A percentile compares a stretch with the other conserved stretches of the same genome.
phyloP scores from a whole-genome alignment of 108 stramenopile genomes.

The Fistulifera pelliculosa region DNA sequence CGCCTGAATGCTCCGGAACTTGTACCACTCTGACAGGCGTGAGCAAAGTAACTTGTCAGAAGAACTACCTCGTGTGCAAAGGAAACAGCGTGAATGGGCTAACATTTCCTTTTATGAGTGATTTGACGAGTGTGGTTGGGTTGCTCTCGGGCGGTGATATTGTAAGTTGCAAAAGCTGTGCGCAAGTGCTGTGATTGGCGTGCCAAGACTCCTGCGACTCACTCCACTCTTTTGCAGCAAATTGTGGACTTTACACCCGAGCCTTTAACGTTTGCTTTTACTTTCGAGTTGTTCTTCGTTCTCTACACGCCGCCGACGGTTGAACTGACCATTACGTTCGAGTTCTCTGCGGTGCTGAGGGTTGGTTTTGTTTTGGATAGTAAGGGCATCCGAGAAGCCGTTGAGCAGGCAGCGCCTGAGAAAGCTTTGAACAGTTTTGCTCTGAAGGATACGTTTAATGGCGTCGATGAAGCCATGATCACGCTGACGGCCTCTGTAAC shows the following conservation, averaged over 20 bases:
- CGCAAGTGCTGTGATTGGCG: neutral
- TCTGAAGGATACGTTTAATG: conserved; percentile 23
- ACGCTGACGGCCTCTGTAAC: conserved; percentile 10
- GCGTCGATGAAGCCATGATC: conserved; percentile 21
- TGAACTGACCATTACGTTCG: conserved; percentile 12
- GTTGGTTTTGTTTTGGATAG: conserved; percentile 13
- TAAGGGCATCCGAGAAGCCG: conserved; percentile 21
- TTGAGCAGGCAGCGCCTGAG: conserved; percentile 11
- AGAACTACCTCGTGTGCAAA: conserved; percentile 12
- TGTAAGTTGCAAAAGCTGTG: neutral
- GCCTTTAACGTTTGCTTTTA: conserved; percentile 11
- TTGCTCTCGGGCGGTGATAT: conserved; percentile 15
- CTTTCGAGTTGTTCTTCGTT: conserved; percentile 1
- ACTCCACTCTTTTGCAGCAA: neutral
- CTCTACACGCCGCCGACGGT: conserved; percentile 14
- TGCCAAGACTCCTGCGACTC: too few relatives aligned
- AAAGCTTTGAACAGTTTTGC: conserved; percentile 35
- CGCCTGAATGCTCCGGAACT: conserved; percentile 8
- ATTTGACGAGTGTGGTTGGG: conserved; percentile 13
- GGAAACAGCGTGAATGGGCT: conserved; percentile 12
- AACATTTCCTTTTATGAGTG: conserved; percentile 15
- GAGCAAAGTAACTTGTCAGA: conserved; percentile 13
- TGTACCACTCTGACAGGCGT: conserved; percentile 1
- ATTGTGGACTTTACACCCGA: conserved; percentile 19
- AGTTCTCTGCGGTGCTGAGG: conserved; percentile 1